Conservation (phyloP, 2,329 filamentous ascomycete species). For the Torrubiella hemipterigena region DNA sequence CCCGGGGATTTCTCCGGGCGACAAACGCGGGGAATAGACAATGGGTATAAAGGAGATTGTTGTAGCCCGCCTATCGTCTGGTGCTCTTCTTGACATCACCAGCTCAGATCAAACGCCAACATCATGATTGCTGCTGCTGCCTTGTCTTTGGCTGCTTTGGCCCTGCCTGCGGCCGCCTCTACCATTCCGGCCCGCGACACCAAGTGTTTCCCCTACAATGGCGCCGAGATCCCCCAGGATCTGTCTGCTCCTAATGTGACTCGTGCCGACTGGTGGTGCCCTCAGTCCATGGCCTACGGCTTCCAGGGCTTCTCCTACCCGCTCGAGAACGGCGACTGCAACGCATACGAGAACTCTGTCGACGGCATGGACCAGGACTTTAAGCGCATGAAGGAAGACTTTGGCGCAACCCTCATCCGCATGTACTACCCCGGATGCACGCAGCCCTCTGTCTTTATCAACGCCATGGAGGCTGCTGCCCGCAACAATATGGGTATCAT, state of each 20-base stretch:
- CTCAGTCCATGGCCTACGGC: constrained; percentile 9
- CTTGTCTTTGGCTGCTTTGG: constrained; percentile 7
- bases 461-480: constrained; percentile 9
- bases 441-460: constrained; percentile 7
- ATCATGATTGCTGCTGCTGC: too few relatives aligned
- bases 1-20: too few relatives aligned
- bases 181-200: too few relatives aligned
- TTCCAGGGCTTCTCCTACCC: constrained; percentile 12
- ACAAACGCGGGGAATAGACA: too few relatives aligned
- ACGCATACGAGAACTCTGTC: constrained; percentile 6
- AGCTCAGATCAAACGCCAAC: too few relatives aligned
- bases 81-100: too few relatives aligned
- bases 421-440: constrained; percentile 12
- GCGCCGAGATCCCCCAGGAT: constrained; percentile 7
- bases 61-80: too few relatives aligned
- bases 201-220: constrained; percentile 9
- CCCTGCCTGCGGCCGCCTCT: constrained; percentile 4
- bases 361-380: constrained; percentile 10
- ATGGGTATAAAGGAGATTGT: too few relatives aligned
- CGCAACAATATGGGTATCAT: constrained; percentile 11
- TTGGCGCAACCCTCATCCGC: constrained; percentile 9
- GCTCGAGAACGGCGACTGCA: constrained; percentile 9
- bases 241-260: constrained; percentile 6
- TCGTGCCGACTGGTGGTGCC: constrained; percentile 10
- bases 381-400: constrained; percentile 11